Evolutionary conservation across 2,329 filamentous ascomycete species (phyloP), one percentile per base, ranked within the genome.

Genomic region (Plectosphaerella plurivora): DNA sequence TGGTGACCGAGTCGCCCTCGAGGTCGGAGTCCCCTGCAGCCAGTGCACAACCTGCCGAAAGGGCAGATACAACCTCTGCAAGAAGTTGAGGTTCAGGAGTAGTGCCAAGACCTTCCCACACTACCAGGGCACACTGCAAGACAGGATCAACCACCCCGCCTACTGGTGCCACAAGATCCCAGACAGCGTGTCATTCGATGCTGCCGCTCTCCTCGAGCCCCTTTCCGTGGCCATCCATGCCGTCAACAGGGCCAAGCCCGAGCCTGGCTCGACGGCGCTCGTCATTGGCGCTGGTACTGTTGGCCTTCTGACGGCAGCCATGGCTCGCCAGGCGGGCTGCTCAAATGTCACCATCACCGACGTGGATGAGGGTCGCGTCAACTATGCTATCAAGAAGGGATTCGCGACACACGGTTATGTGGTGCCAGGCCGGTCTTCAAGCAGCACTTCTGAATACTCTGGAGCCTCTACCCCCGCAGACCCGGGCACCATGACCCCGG

Each of bases 271-370:
- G 4, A 79, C 76, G 2, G 79, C 80, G 4, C 68, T 87, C n/a
- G 77, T 87, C 25, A 76, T 86, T n/a, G 84, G 84, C 15, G 82
- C 83, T 11, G 84, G 83, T 15, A 79, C 84, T 1, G 78, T 87
- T 28, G 84, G 84, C 1, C 69, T 87, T 3, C 70, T 87, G 45
- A 84, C 81, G 12, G 82, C 83, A 4, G 81, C 81, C 18, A 84
- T 86, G 73, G 82, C 83, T 4, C 71, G 79, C 25, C 77, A 82
- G 59, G 79, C 81, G 11, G 83, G 82, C 24, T 84, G 82, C 55
- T 75, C 75, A 2, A 71, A 75, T 35, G 76, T 87, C 22, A 82
- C 80, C 4, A 82, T 84, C 42, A 77, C 80, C 14, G 84, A 87
- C 59, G 70, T 87, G 11, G 80, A 84, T 54, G 72, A 73, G 36